Conservation (phyloP, 2,329 filamentous ascomycete species). For the Fonsecaea pedrosoi region DNA sequence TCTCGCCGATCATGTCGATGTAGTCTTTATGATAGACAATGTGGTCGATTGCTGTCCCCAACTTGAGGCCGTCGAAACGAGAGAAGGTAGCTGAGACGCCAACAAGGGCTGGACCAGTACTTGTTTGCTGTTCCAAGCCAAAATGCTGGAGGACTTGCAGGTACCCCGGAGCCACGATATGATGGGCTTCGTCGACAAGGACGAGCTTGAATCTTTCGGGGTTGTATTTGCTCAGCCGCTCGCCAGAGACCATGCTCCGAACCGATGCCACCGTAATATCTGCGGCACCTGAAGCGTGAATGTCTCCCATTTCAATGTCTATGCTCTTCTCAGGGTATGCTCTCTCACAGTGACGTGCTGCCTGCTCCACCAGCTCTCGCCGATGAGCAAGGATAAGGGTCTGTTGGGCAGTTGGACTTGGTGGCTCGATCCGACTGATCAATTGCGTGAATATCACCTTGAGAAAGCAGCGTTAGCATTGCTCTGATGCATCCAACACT, state of each 20-base stretch:
- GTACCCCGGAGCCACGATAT: constrained; percentile 87
- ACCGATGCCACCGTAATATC: constrained; percentile 96
- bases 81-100: constrained; percentile 85
- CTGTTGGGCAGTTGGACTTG: constrained; percentile 66
- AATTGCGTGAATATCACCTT: constrained; percentile 96
- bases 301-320: constrained; percentile 88
- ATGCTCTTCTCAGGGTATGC: constrained; percentile 81
- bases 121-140: constrained; percentile 63
- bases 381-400: constrained; percentile 93
- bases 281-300: constrained; percentile 76
- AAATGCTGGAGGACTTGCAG: constrained; percentile 79
- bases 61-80: constrained; percentile 80
- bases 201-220: constrained; percentile 82
- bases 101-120: constrained; percentile 70
- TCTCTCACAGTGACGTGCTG: constrained; percentile 78
- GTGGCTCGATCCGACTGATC: constrained; percentile 74
- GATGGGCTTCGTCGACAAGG: constrained; percentile 94
- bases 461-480: constrained; percentile 7
- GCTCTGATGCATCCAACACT: neutral
- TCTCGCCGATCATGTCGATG: constrained; percentile 81
- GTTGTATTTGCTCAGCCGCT: constrained; percentile 82
- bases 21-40: constrained; percentile 95
- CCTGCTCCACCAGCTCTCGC: constrained; percentile 92
- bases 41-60: constrained; percentile 87
- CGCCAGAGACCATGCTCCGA: constrained; percentile 77